Base-by-base conservation (phyloP, 2,329 filamentous ascomycete species). In the Aspergillus ibericus region DNA sequence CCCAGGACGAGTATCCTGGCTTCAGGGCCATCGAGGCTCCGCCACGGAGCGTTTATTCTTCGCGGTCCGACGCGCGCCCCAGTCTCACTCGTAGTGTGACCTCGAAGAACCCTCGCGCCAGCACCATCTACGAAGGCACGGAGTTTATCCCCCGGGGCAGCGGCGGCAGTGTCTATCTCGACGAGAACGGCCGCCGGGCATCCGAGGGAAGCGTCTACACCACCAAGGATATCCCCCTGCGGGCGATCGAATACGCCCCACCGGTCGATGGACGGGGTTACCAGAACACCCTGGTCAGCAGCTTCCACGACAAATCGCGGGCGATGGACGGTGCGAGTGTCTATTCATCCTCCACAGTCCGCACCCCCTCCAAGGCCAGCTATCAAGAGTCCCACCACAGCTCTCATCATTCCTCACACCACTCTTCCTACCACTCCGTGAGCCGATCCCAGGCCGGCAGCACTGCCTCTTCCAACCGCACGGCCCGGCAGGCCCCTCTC, bases 211-310 rank as follows among this genome's bases (percentile, higher is more conserved):
- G 72, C 61, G 54, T 76, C 42, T 77, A 76, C 64, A 68, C 65
- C 22, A 70, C 66, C 1, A 67, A 69, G 22, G 70, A 77, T 27
- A 55, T 71, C 2, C 73, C 75, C 8, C 63, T 77, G 53, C 72
- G 75, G 8, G 73, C 76, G 53, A 77, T 78, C 59, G 76, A 78
- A 56, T 77, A 75, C 50, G 67, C 71, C 12, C 70, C 72, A 3
- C 58, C 64, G 12, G 62, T 67, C 59, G 67, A 66, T 42, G 63
- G 68, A 42, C 68, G 69, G 3, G 70, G 66, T 61, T 70, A 71
- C 52, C 70, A 73, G 47, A 75, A 74, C 60, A 76, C 76, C 6
- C 72, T 78, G 56, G 77, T 78, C 66, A 78, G 75, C 70, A 76
- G 72, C 60, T 78, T 75, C 64, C 69, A 68, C 29, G 75, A 76